Conservation (phyloP, 495 filamentous ascomycete species). For the Penicillium diatomitis region DNA sequence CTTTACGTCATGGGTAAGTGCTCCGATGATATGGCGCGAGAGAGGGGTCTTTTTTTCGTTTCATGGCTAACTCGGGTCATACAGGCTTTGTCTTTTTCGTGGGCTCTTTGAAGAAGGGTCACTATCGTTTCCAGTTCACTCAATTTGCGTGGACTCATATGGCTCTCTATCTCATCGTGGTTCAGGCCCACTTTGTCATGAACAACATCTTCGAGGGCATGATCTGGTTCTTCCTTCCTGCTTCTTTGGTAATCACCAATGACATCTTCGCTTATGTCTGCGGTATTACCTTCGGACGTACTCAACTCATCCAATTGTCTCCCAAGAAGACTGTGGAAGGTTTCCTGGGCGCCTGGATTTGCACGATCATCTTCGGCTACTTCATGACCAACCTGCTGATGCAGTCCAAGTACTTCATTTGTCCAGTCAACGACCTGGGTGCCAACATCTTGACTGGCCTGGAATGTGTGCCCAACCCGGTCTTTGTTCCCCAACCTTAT, state of each 20-base stretch:
- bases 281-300: constrained; percentile 93
- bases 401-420: constrained; percentile 95
- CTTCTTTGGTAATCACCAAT: constrained; percentile 91
- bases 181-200: constrained; percentile 99
- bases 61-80: neutral
- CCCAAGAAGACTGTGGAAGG: constrained; percentile 99
- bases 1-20: constrained; percentile 87
- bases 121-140: constrained; percentile 97
- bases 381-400: constrained; percentile 80
- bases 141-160: constrained; percentile 99
- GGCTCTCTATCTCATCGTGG: constrained; percentile 94
- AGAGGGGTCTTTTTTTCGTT: neutral
- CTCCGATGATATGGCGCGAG: neutral
- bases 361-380: constrained; percentile 79
- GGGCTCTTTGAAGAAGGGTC: constrained; percentile 84
- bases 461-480: constrained; percentile 85
- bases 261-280: constrained; percentile 98
- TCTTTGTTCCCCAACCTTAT: constrained; percentile 74
- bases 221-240: constrained; percentile 99
- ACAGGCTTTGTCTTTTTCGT: constrained; percentile 98
- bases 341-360: constrained; percentile 94
- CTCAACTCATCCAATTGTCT: constrained; percentile 94
- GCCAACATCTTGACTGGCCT: constrained; percentile 88
- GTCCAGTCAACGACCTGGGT: constrained; percentile 92
- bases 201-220: constrained; percentile 99